Evolutionary conservation across 1,284 basidiomycete species (phyloP), one percentile per base, ranked within the genome.

Genomic region (Dichomitus squalens): DNA sequence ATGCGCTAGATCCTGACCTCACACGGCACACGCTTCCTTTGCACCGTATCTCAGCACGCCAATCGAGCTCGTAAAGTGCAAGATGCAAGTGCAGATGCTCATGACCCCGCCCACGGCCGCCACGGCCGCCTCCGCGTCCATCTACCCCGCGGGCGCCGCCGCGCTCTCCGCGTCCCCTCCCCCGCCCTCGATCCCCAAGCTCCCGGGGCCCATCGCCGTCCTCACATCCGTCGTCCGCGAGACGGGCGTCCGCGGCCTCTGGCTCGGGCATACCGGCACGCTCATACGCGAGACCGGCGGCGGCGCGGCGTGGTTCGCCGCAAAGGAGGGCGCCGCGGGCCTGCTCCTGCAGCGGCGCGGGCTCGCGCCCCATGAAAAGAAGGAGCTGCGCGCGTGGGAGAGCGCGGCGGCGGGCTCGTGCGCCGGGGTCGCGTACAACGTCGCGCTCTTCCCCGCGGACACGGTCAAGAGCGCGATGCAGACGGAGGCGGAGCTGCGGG

Each of bases 391-490:
- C 27, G 81, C 89, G 0, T 89, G 87, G 83, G 90, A 98, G 73
- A 89, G 95, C 8, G 94, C 95, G 38, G 63, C 90, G 0, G 83
- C 92, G 1, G 96, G 96, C 14, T 96, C 95, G 4, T 81, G 86
- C 48, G 94, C 95, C 0, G 96, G 96, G 4, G 87, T 92, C 11
- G 79, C 84, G 57, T 98, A 95, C 78, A 96, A 94, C 67, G 76
- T 96, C 66, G 81, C 88, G 18, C 76, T 94, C 44, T 97, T 96
- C 78, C 95, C 95, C 0, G 95, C 95, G 12, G 96, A 99, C 73
- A 92, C 91, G 34, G 85, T 98, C 69, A 99, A 99, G 78, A 94
- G 90, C 64, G 85, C 94, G 43, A 93, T 99, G 73, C 96, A 98
- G 79, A 98, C 96, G 0, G 90, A 90, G 72, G 90, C 91, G 52